Base-by-base conservation (phyloP, 805 yeast genomes). In the Ogataea methylovora region DNA sequence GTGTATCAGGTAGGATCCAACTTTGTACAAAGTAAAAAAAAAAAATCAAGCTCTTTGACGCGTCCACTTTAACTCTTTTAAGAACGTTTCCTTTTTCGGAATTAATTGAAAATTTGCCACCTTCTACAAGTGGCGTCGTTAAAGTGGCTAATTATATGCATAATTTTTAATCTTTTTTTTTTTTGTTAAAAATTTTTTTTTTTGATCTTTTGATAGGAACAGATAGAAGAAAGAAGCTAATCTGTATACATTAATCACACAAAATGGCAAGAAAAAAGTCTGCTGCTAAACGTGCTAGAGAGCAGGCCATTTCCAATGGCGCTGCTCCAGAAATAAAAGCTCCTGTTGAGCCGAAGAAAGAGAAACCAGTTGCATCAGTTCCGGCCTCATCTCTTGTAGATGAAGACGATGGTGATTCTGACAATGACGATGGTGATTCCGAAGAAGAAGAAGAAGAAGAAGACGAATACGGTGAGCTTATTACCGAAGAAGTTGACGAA, bases 391-490 rank as follows among this genome's bases (percentile, higher is more conserved):
- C n/a, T n/a, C n/a, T n/a, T n/a, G 28, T 10, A 11, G n/a, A 30
- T 20, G 25, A 14, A 13, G 12, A 23, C 16, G n/a, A 21, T 4
- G 22, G 9, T 20, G 22, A 16, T 16, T 18, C 13, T 5, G 24
- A 20, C 5, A 13, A 12, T 24, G 55, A 47, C 3, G 52, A 44
- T 5, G 58, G 51, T 11, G 50, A 51, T 12, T 51, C 37, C 2
- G 65, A 54, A 2, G 58, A 60, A 5, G 63, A 63, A 13, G 58
- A 66, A n/a, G 94, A 85, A 52, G 86, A 78, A 4, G 98, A 90
- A 59, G 98, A 92, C 53, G 96, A 88, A 40, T 79, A 58, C 45
- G 98, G 96, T 34, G 95, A 87, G 21, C 63, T 92, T 33, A 68
- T 85, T 34, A 90, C 97, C 0, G 86, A 76, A 31, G 87, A 83